A percentile compares a stretch with the other conserved stretches of the same genome.
phyloP scores from a whole-genome alignment of 2,329 filamentous ascomycete species.

The Colletotrichum lindemuthianum region DNA sequence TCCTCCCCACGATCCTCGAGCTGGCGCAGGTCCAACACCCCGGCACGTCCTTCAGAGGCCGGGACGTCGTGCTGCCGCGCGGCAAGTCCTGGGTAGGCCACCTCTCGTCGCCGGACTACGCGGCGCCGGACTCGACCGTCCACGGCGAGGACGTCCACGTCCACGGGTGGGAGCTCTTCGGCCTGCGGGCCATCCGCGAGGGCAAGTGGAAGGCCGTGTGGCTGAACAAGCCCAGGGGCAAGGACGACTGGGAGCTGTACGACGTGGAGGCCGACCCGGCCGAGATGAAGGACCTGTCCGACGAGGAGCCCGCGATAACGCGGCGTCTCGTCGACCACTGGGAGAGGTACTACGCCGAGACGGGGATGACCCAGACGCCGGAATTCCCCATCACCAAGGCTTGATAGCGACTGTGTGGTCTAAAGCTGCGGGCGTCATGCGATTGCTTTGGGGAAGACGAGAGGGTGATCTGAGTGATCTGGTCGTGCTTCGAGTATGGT shows the following conservation, averaged over 20 bases:
- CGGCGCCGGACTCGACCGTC: slow-evolving; percentile 48
- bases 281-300: slow-evolving; percentile 10
- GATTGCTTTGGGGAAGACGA: too few species aligned
- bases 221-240: slow-evolving; percentile 58
- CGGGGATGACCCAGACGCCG: slow-evolving; percentile 19
- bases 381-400: slow-evolving; percentile 21
- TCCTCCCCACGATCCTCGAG: slow-evolving; percentile 58
- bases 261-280: slow-evolving; percentile 59
- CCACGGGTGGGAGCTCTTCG: slow-evolving; percentile 65
- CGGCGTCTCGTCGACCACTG: slow-evolving; percentile 17
- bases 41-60: slow-evolving; percentile 49
- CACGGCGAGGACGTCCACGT: slow-evolving; percentile 60
- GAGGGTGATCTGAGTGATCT: too few species aligned
- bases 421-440: background rate
- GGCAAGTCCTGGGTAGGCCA: slow-evolving; percentile 57
- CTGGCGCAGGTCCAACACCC: slow-evolving; percentile 56
- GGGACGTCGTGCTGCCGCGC: slow-evolving; percentile 61
- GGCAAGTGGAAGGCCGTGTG: slow-evolving; percentile 68
- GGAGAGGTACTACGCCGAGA: slow-evolving; percentile 5
- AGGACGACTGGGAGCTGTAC: slow-evolving; percentile 68
- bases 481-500: too few species aligned
- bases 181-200: slow-evolving; percentile 61
- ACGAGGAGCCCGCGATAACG: slow-evolving; percentile 4
- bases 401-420: background rate
- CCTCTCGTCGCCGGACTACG: slow-evolving; percentile 41